These are phyloP conservation scores for Phalaenopsis hybrid DNA, from an alignment of 116 monocot genomes.

Conservation along the genomic window DNA sequence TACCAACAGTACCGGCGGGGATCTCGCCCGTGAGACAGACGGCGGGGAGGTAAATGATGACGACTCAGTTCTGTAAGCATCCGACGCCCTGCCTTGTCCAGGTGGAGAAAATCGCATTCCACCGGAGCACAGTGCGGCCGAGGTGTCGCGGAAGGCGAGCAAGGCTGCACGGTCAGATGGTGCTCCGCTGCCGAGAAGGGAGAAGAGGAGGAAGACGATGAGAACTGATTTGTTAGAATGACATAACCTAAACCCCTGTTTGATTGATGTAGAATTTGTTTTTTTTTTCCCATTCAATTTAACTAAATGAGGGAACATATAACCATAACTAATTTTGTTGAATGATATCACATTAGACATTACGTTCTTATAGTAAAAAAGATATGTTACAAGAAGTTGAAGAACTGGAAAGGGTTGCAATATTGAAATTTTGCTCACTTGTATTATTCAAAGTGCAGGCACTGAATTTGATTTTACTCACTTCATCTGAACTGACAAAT, in stretches of 20 bases:
- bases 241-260: too few species aligned
- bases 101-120: constrained; percentile 8
- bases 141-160: constrained; percentile 15
- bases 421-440: constrained; percentile 3
- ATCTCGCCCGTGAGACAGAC: constrained; percentile 5
- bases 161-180: constrained; percentile 18
- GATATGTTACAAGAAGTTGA: neutral
- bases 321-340: too few species aligned
- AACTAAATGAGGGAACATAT: too few species aligned
- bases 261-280: too few species aligned
- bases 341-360: too few species aligned
- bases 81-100: constrained; percentile 25
- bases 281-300: too few species aligned
- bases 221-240: neutral
- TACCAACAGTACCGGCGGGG: too few species aligned
- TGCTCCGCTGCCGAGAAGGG: neutral
- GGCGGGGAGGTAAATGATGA: constrained; percentile 25
- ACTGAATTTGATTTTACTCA: constrained; percentile 92
- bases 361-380: too few species aligned
- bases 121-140: constrained; percentile 6
- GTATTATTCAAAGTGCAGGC: constrained; percentile 46
- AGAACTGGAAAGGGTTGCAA: constrained; percentile 3
- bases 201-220: constrained; percentile 2
- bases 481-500: constrained; percentile 78
- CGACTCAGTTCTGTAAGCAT: constrained; percentile 22